Conservation (phyloP, 148 eudicot species). For the Cornus kousa region DNA sequence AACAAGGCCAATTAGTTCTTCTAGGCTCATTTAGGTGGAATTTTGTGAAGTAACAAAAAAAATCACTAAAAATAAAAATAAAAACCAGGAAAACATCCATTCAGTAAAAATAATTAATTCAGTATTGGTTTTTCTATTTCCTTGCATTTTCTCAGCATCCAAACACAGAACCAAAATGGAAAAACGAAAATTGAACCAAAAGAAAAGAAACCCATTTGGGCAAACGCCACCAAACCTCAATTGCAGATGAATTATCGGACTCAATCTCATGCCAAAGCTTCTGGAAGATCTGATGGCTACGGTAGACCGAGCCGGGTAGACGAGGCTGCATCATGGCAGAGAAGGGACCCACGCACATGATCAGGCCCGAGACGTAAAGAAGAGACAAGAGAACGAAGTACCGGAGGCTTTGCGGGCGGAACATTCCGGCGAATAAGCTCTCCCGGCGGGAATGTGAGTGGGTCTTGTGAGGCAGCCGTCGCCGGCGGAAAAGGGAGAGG, state of each 20-base stretch:
- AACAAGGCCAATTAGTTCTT: background rate
- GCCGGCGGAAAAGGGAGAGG: constrained; percentile 10
- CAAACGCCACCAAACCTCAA: constrained; percentile 38
- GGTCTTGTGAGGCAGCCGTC: constrained; percentile 10
- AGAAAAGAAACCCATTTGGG: background rate
- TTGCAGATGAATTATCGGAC: constrained; percentile 36
- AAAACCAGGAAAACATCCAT: background rate
- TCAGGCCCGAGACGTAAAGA: constrained; percentile 50
- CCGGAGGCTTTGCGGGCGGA: constrained; percentile 35
- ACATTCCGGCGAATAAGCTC: constrained; percentile 22
- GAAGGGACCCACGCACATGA: constrained; percentile 51
- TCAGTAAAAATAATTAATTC: background rate
- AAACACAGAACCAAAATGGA: constrained; percentile 7
- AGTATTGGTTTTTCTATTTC: background rate
- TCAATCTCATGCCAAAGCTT: constrained; percentile 50
- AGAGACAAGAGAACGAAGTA: constrained; percentile 47
- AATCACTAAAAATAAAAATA: background rate
- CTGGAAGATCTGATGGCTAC: constrained; percentile 51
- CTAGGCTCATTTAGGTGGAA: background rate
- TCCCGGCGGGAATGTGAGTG: constrained; percentile 29
- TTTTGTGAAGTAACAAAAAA: no score
- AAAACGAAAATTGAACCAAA: background rate
- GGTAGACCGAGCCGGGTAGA: constrained; percentile 67
- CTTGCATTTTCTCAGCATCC: constrained; percentile 4
- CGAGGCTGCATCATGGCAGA: constrained; percentile 39